Conservation (phyloP, 2,329 filamentous ascomycete genomes). For the Arthrobotrys sphaeroides region DNA sequence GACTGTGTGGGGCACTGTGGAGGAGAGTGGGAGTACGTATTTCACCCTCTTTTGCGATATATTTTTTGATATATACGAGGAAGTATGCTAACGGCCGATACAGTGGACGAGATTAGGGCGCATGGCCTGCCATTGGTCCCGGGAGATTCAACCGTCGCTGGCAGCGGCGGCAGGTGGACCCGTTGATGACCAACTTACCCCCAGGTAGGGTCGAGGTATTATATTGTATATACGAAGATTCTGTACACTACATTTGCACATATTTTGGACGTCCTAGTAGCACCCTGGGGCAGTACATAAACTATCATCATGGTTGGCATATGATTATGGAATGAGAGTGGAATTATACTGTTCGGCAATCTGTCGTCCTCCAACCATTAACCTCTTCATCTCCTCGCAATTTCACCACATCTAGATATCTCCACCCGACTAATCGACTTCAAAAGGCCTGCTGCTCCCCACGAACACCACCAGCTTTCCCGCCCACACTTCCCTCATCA, state of each 20-base stretch:
- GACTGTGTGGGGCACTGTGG: constrained; percentile 57
- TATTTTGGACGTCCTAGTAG: background rate
- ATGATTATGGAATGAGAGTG: background rate
- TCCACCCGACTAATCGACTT: background rate
- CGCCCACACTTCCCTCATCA: constrained; percentile 9
- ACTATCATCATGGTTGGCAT: background rate
- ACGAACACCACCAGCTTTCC: background rate
- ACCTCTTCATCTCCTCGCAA: background rate
- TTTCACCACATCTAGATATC: background rate
- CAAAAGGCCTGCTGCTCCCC: background rate
- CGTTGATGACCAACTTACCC: background rate
- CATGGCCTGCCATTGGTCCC: background rate
- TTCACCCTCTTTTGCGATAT: background rate
- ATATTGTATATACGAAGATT: constrained; percentile 7
- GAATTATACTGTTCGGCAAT: background rate
- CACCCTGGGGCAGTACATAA: background rate
- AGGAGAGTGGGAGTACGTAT: constrained; percentile 55
- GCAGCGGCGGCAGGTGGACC: background rate
- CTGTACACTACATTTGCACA: constrained; percentile 15
- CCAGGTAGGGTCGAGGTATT: background rate
- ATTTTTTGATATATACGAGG: background rate
- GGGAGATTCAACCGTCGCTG: background rate
- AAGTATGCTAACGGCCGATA: background rate
- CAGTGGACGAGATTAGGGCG: constrained; percentile 31
- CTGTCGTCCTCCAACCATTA: background rate